phyloP scores from a whole-genome alignment of 2,329 filamentous ascomycete species.

The Aspergillus proliferans region DNA sequence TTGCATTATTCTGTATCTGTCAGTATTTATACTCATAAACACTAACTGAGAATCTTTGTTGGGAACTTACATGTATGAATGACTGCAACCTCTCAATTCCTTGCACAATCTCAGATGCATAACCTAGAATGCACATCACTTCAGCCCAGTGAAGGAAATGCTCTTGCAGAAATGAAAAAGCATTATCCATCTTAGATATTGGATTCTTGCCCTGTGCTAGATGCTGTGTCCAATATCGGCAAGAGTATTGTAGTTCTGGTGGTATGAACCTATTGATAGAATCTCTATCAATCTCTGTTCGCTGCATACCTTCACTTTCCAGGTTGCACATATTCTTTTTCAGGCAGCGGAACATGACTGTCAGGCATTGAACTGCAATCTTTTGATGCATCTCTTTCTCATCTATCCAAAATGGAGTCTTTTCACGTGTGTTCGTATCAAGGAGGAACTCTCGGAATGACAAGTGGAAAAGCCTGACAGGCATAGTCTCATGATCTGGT shows the following conservation, averaged over 20 bases:
- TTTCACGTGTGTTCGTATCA: slow-evolving; percentile 8
- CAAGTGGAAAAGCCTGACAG: slow-evolving; percentile 18
- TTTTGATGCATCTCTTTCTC: slow-evolving; percentile 22
- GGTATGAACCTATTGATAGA: slow-evolving; percentile 10
- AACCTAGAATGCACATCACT: slow-evolving; percentile 15
- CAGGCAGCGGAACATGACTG: slow-evolving; percentile 7
- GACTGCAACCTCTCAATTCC: slow-evolving; percentile 12
- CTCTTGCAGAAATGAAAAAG: slow-evolving; percentile 10
- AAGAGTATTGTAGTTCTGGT: slow-evolving; percentile 19
- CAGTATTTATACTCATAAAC: neutral
- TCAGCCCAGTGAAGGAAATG: slow-evolving; percentile 23
- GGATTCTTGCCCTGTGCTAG: slow-evolving; percentile 7
- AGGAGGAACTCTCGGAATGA: slow-evolving; percentile 30
- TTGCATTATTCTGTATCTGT: slow-evolving; percentile 5
- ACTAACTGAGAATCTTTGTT: neutral
- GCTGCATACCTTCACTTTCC: slow-evolving; percentile 1
- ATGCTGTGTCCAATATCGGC: slow-evolving; percentile 22
- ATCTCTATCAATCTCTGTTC: slow-evolving; percentile 6
- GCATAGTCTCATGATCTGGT: slow-evolving; percentile 2
- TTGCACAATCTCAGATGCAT: slow-evolving; percentile 9
- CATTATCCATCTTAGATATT: slow-evolving; percentile 2
- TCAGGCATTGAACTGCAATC: slow-evolving; percentile 22
- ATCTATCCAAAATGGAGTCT: slow-evolving; percentile 17
- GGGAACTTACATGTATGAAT: slow-evolving; percentile 6
- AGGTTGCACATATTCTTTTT: slow-evolving; percentile 11